Evolutionary conservation across 306 rosid genomes (phyloP), one percentile per base, ranked within the genome.

Genomic region (Vigna reflexopilosa): DNA sequence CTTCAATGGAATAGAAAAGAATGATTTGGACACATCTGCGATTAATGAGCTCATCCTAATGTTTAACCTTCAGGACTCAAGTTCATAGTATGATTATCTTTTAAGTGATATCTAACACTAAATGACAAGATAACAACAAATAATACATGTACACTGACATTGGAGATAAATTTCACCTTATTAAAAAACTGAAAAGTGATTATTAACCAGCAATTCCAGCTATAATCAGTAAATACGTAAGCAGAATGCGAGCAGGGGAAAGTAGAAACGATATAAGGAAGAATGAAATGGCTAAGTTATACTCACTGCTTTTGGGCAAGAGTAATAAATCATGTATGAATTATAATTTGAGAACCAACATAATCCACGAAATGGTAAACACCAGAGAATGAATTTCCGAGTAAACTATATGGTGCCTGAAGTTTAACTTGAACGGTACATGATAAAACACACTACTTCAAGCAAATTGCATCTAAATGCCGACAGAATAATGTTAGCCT

Each of bases 331-430:
- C 73, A 26, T 30, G 13, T 20, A 38, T 34, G 24, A 63, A 34
- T 51, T 52, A 63, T 32, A 30, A 44, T 61, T 15, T 61, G 15
- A 30, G 20, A 20, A 66, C 12, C 44, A 66, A 66, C 67, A 71
- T 83, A 68, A 49, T 77, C 50, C 32, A 20, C 51, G 20, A 72
- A 76, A 78, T 22, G 72, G 50, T 77, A 77, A 79, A 77, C 72
- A 58, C 22, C 62, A 51, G 55, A 62, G 51, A 83, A 75, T 61
- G 66, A 63, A 42, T 75, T 74, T 62, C 20, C 54, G 10, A 2
- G 73, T 28, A 62, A 62, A 62, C 72, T 57, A 74, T 62, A 54
- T 48, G 58, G 52, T 26, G 58, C 87, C 58, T 34, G 84, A 79
- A 70, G 11, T 49, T 74, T 48, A 47, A 70, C 67, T 44, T 48